Evolutionary conservation across 345 rosid species (phyloP).

Genomic region (Corchorus olitorius): DNA sequence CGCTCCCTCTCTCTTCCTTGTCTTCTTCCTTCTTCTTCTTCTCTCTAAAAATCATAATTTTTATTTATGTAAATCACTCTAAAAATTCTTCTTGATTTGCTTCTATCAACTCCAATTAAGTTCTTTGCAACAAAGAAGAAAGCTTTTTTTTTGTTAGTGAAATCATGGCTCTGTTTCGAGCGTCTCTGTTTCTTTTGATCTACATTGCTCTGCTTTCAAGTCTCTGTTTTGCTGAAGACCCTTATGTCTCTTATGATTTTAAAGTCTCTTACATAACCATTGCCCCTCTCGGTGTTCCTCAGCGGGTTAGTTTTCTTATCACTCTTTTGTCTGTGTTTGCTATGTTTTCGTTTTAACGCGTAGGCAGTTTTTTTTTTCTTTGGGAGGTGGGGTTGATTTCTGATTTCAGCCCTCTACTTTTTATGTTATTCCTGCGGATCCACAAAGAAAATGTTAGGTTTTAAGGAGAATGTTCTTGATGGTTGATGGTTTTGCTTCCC

Average conservation of each 20-base stretch:
- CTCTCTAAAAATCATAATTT: not conserved
- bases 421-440: not conserved
- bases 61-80: not conserved
- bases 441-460: no score
- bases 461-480: not conserved
- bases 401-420: not conserved
- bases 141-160: not conserved
- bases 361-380: not conserved
- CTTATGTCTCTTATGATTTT: slow-evolving; percentile 52
- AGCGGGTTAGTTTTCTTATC: slow-evolving; percentile 53
- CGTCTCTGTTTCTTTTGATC: slow-evolving; percentile 29
- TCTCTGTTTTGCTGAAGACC: slow-evolving; percentile 63
- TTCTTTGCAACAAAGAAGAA: not conserved
- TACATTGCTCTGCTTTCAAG: slow-evolving; percentile 45
- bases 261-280: slow-evolving; percentile 65
- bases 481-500: not conserved
- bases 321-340: not conserved
- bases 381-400: not conserved
- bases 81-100: not conserved
- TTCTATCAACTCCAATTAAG: not conserved
- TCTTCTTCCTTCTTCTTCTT: not conserved
- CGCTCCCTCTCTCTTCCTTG: slow-evolving; percentile 2
- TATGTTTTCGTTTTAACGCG: not conserved
- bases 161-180: slow-evolving; percentile 29
- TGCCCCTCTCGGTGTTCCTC: slow-evolving; percentile 89